Evolutionary conservation across 176 grass and related monocot genomes (phyloP).

Genomic region (Oryza glaberrima): DNA sequence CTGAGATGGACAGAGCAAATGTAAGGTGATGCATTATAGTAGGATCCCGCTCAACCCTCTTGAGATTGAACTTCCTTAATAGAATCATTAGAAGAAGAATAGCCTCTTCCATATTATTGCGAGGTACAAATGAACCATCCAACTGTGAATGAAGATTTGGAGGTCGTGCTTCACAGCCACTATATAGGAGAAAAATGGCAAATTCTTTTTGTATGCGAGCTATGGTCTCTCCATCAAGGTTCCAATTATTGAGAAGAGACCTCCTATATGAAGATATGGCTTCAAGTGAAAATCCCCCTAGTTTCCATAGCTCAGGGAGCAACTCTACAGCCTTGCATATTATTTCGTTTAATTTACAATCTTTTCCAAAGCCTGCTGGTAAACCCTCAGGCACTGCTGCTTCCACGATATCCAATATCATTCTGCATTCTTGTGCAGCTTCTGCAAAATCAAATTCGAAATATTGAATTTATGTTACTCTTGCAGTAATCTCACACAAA

Average conservation of each 20-base stretch:
- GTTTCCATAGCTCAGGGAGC: conserved; percentile 82
- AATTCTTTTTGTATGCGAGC: conserved; percentile 91
- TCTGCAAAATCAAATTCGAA: conserved; percentile 63
- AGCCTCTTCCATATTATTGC: conserved; percentile 94
- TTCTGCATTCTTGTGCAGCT: conserved; percentile 83
- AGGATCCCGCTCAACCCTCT: conserved; percentile 70
- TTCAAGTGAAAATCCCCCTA: conserved; percentile 76
- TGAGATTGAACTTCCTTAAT: conserved; percentile 79
- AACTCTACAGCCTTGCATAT: conserved; percentile 88
- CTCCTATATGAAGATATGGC: conserved; percentile 80
- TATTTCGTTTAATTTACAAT: conserved; percentile 89
- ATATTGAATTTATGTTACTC: conserved; percentile 39
- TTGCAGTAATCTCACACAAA: conserved; percentile 18
- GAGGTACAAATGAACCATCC: conserved; percentile 85
- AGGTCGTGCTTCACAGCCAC: conserved; percentile 79
- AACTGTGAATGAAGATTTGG: conserved; percentile 89
- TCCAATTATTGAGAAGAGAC: conserved; percentile 86
- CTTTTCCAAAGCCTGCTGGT: conserved; percentile 56
- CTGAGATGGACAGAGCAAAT: conserved; percentile 86
- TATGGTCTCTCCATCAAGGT: conserved; percentile 67
- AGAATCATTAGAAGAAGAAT: conserved; percentile 92
- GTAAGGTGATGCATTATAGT: conserved; percentile 82
- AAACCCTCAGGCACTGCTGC: conserved; percentile 70
- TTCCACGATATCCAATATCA: conserved; percentile 83
- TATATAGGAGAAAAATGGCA: conserved; percentile 86